A percentile compares a stretch with the other conserved stretches of the same genome.
phyloP scores from a whole-genome alignment of 2,329 filamentous ascomycete genomes.

The Fusarium drepaniforme region DNA sequence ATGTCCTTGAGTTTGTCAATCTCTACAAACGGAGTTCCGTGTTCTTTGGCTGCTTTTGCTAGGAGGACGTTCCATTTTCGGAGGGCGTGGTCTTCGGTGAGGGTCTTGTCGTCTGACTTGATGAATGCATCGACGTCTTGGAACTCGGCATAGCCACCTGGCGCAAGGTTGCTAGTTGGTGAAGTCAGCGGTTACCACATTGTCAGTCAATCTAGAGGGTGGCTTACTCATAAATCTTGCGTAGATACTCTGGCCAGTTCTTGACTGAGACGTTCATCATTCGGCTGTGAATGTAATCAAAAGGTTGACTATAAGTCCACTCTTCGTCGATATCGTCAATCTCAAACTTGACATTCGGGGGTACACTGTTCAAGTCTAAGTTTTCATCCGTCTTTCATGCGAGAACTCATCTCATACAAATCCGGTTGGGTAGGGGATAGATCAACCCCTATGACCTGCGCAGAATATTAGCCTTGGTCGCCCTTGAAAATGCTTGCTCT shows the following conservation, averaged over 20 bases:
- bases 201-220: fast-evolving
- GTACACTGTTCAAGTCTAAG: neutral
- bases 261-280: neutral
- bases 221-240: neutral
- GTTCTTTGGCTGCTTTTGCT: neutral
- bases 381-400: neutral
- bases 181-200: neutral
- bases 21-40: neutral
- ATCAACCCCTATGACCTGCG: neutral
- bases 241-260: neutral
- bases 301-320: neutral
- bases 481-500: neutral
- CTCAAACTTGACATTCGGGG: neutral
- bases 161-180: neutral
- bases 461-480: neutral
- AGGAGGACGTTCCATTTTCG: neutral
- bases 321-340: neutral
- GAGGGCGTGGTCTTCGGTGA: neutral
- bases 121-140: neutral
- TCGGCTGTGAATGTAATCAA: neutral
- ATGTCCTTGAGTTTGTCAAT: neutral
- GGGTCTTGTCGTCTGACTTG: neutral
- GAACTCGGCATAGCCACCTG: neutral
- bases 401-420: neutral
- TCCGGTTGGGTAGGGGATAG: neutral